Conservation (phyloP, 2,329 filamentous ascomycete species). For the Penicillium sp. region DNA sequence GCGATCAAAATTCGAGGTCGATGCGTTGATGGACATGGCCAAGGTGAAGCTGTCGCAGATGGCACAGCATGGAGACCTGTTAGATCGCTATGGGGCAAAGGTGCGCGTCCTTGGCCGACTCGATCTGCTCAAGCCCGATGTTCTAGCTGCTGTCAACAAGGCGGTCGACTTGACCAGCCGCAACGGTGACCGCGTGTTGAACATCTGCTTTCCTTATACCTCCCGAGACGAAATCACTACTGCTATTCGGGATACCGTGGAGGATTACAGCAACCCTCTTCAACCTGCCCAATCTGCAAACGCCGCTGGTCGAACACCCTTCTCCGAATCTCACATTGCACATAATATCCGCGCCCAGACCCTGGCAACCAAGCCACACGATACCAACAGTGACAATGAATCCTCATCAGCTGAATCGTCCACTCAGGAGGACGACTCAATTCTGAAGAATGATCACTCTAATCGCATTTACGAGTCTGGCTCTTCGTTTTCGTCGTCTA, state of each 20-base stretch:
- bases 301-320: slow-evolving; percentile 57
- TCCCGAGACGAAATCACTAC: slow-evolving; percentile 92
- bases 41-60: slow-evolving; percentile 92
- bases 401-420: slow-evolving; percentile 43
- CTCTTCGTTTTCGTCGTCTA: slow-evolving; percentile 42
- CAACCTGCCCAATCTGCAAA: slow-evolving; percentile 40
- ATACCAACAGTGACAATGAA: slow-evolving; percentile 49
- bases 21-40: slow-evolving; percentile 95
- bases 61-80: slow-evolving; percentile 84
- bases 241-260: slow-evolving; percentile 81
- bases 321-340: slow-evolving; percentile 83
- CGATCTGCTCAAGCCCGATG: slow-evolving; percentile 79
- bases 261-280: slow-evolving; percentile 75
- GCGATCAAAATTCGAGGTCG: slow-evolving; percentile 91
- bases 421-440: slow-evolving; percentile 45
- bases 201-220: slow-evolving; percentile 97
- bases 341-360: slow-evolving; percentile 74
- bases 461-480: slow-evolving; percentile 34
- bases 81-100: slow-evolving; percentile 87
- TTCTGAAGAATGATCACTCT: slow-evolving; percentile 17
- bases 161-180: slow-evolving; percentile 82
- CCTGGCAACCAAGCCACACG: slow-evolving; percentile 35
- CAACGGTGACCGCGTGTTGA: slow-evolving; percentile 77
- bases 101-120: slow-evolving; percentile 82
- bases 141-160: slow-evolving; percentile 80